phyloP scores from a whole-genome alignment of 331 rosid genomes.

The Saraca asoca region DNA sequence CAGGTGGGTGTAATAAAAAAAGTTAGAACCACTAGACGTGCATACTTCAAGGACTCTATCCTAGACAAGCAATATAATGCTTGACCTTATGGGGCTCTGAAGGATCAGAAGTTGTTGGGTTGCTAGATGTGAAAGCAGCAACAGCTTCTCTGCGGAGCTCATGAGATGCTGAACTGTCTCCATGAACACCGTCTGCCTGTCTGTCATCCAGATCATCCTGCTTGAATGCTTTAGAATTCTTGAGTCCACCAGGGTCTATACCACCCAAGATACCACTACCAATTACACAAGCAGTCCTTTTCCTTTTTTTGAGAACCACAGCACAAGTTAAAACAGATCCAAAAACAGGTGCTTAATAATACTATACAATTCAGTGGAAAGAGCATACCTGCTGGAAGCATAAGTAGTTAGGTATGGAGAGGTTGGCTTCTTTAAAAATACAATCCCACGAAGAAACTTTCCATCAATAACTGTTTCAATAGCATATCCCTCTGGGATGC shows the following conservation, averaged over 20 bases:
- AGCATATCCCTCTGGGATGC: constrained; percentile 55
- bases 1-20: background rate
- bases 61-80: constrained; percentile 17
- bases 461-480: constrained; percentile 91
- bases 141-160: constrained; percentile 46
- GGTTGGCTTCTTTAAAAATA: constrained; percentile 61
- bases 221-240: constrained; percentile 43
- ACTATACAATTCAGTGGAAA: constrained; percentile 3
- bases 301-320: constrained; percentile 55
- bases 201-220: constrained; percentile 45
- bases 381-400: constrained; percentile 53
- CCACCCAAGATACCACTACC: constrained; percentile 53
- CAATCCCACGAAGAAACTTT: constrained; percentile 81
- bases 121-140: constrained; percentile 37
- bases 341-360: constrained; percentile 10
- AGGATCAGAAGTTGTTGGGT: constrained; percentile 42
- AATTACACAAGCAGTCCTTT: constrained; percentile 61
- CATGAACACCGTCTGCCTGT: constrained; percentile 33
- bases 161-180: constrained; percentile 39
- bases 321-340: constrained; percentile 11
- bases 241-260: constrained; percentile 46
- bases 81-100: constrained; percentile 58
- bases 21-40: background rate
- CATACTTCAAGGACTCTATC: constrained; percentile 18
- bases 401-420: constrained; percentile 36